phyloP scores from a whole-genome alignment of 768 basidiomycete genomes.

The Xerocomus potaroensis region DNA sequence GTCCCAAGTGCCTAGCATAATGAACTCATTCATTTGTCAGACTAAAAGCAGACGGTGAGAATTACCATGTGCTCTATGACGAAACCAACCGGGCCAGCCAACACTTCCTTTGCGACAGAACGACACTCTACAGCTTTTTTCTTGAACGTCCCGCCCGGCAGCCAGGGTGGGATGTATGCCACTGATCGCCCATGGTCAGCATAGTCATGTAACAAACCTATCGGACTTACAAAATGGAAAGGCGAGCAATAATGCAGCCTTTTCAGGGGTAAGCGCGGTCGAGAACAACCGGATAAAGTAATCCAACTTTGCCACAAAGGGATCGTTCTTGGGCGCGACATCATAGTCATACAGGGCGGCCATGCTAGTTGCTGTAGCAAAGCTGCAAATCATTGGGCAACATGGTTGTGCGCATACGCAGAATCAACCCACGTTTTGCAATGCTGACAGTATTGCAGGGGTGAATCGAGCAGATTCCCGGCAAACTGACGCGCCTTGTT shows the following conservation, averaged over 20 bases:
- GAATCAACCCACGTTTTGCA: conserved; percentile 14
- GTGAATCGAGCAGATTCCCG: conserved; percentile 17
- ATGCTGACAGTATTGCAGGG: conserved; percentile 18
- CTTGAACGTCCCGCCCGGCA: conserved; percentile 31
- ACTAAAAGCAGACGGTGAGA: not conserved
- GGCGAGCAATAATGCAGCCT: conserved; percentile 15
- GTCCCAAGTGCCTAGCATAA: conserved; percentile 15
- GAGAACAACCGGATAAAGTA: conserved; percentile 9
- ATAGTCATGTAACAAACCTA: not conserved
- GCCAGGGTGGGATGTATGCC: conserved; percentile 30
- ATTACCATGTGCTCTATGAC: conserved; percentile 24
- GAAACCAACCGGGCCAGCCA: conserved; percentile 17
- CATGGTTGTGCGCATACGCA: not conserved
- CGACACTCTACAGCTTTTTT: conserved; percentile 14
- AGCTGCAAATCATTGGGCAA: conserved; percentile 10
- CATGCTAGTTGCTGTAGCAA: conserved; percentile 23
- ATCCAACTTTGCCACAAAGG: conserved; percentile 21
- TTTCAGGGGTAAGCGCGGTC: conserved; percentile 17
- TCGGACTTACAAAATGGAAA: conserved; percentile 26
- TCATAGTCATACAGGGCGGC: conserved; percentile 25
- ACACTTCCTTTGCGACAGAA: conserved; percentile 20
- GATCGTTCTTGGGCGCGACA: conserved; percentile 21
- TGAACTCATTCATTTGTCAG: not conserved
- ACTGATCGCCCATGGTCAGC: conserved; percentile 10
- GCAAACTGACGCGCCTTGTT: conserved; percentile 21